These are phyloP conservation scores for Fomitopsis pulvina DNA, from an alignment of 768 basidiomycete genomes.

Conservation along the genomic window DNA sequence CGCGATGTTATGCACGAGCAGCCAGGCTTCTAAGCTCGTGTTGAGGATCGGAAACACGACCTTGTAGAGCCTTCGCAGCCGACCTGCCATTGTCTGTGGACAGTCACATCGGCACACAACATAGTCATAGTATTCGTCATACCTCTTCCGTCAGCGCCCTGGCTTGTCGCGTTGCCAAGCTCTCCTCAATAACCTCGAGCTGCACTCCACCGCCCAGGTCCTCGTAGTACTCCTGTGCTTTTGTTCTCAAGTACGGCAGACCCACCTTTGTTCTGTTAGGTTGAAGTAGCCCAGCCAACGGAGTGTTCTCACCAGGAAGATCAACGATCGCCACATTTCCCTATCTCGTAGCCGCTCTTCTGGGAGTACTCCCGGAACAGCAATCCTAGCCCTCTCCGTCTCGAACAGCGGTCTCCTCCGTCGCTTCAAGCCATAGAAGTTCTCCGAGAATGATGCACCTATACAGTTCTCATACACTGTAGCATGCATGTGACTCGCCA, in stretches of 20 bases:
- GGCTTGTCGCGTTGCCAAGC: slow-evolving; percentile 35
- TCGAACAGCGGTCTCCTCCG: slow-evolving; percentile 66
- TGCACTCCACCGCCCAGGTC: slow-evolving; percentile 77
- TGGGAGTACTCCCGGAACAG: slow-evolving; percentile 56
- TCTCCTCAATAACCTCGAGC: slow-evolving; percentile 58
- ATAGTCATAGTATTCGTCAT: too few relatives aligned
- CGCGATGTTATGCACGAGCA: slow-evolving; percentile 77
- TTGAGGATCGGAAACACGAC: slow-evolving; percentile 78
- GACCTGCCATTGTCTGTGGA: slow-evolving; percentile 43
- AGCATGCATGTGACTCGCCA: background rate
- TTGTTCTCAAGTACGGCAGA: slow-evolving; percentile 84
- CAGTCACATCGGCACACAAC: too few relatives aligned
- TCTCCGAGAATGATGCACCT: slow-evolving; percentile 94
- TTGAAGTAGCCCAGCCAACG: too few relatives aligned
- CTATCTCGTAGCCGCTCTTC: slow-evolving; percentile 58
- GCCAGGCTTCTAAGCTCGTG: slow-evolving; percentile 69
- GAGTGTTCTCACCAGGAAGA: slow-evolving; percentile 81
- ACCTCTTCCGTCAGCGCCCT: slow-evolving; percentile 50
- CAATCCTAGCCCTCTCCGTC: slow-evolving; percentile 57
- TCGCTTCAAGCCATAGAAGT: slow-evolving; percentile 91
- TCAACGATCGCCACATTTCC: slow-evolving; percentile 72
- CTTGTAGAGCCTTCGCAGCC: slow-evolving; percentile 61
- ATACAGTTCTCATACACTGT: background rate
- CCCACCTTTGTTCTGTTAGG: too few relatives aligned
- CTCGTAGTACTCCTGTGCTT: slow-evolving; percentile 88